Conservation (phyloP, 805 yeast genomes). For the Grigorovia yakushimaensis region DNA sequence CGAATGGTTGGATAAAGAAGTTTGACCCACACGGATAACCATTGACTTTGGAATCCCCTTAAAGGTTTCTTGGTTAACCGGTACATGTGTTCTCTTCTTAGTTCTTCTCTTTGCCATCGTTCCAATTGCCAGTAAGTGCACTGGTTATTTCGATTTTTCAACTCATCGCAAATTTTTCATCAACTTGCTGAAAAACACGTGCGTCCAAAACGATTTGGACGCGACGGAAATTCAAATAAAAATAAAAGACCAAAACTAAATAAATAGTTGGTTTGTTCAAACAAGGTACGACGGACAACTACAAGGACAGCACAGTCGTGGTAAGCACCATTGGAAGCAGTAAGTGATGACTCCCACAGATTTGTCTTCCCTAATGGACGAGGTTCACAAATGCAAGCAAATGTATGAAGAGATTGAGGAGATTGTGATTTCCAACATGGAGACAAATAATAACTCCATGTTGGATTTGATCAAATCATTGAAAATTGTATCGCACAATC, state of each 20-base stretch:
- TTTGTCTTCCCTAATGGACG: neutral
- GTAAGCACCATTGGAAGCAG: no score
- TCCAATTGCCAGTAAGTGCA: neutral
- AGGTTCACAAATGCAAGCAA: neutral
- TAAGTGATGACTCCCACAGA: no score
- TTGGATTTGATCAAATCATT: conserved; percentile 20
- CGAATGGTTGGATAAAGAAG: conserved; percentile 53
- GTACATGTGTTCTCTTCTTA: conserved; percentile 80
- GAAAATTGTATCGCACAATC: conserved; percentile 25
- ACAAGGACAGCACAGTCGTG: no score
- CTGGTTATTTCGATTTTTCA: neutral
- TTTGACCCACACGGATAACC: conserved; percentile 77
- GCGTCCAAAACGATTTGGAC: neutral
- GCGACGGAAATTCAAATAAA: neutral
- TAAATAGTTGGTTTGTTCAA: neutral
- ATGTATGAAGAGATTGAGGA: conserved; percentile 11
- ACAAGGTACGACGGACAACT: neutral
- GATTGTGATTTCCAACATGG: conserved; percentile 12
- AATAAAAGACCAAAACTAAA: neutral
- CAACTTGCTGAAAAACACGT: neutral
- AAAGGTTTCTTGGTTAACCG: conserved; percentile 46
- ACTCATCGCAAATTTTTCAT: conserved; percentile 1
- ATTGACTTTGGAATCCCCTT: conserved; percentile 81
- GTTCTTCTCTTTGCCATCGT: conserved; percentile 48
- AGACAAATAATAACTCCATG: conserved; percentile 12